Conservation (phyloP, 2,329 filamentous ascomycete genomes). For the Erysiphe pulchra region DNA sequence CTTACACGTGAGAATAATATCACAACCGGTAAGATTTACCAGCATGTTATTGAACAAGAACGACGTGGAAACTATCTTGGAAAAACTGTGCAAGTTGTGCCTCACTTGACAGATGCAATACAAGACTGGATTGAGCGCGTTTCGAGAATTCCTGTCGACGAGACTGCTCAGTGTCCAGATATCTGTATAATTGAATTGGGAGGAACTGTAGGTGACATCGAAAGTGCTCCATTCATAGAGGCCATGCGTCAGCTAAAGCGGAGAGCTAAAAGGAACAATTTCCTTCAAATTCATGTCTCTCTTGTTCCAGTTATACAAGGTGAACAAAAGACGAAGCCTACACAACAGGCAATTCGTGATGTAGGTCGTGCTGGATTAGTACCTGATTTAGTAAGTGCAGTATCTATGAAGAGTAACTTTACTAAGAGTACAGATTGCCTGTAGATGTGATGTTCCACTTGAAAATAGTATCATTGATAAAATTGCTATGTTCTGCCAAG, state of each 20-base stretch:
- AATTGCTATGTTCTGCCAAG: slow-evolving; percentile 72
- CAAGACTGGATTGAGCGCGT: slow-evolving; percentile 84
- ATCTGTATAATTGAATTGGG: slow-evolving; percentile 67
- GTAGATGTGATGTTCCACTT: slow-evolving; percentile 60
- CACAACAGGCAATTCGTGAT: slow-evolving; percentile 67
- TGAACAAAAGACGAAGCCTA: slow-evolving; percentile 93
- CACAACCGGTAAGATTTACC: slow-evolving; percentile 91
- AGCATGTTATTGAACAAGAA: slow-evolving; percentile 51
- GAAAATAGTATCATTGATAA: slow-evolving; percentile 55
- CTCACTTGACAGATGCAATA: slow-evolving; percentile 76
- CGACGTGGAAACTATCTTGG: slow-evolving; percentile 45
- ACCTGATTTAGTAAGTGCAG: slow-evolving; percentile 6
- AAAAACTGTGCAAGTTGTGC: slow-evolving; percentile 72
- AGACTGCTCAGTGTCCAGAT: slow-evolving; percentile 59
- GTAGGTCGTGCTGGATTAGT: slow-evolving; percentile 38
- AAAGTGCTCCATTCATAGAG: slow-evolving; percentile 70
- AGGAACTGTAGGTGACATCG: slow-evolving; percentile 56
- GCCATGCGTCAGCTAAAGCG: slow-evolving; percentile 57
- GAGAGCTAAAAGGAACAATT: slow-evolving; percentile 50
- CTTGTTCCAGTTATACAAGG: slow-evolving; percentile 44
- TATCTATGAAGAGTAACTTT: not conserved
- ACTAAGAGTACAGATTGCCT: slow-evolving; percentile 41
- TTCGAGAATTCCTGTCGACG: slow-evolving; percentile 63
- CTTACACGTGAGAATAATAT: slow-evolving; percentile 72
- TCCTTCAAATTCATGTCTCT: slow-evolving; percentile 71